A percentile compares a stretch with the other conserved stretches of the same genome.
Evolutionary conservation across 2,329 filamentous ascomycete genomes (phyloP).

Genomic region (Fusarium sp.): DNA sequence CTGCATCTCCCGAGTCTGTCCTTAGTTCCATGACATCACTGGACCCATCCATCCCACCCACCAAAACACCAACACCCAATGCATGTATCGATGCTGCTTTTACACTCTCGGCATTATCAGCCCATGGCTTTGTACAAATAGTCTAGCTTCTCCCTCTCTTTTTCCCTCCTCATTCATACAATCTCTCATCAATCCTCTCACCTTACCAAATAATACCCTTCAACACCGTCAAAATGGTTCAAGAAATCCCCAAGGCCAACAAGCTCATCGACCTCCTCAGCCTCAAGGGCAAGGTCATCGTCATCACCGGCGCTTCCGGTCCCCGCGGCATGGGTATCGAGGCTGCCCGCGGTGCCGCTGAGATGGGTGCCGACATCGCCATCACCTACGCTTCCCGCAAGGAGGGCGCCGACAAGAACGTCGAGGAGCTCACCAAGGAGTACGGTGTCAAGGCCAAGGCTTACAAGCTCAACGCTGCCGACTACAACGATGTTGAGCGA

Average conservation of each 20-base stretch:
- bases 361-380: conserved; percentile 77
- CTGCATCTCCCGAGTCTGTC: not conserved
- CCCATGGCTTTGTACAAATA: conserved; percentile 27
- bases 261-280: conserved; percentile 75
- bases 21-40: conserved; percentile 44
- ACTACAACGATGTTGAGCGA: conserved; percentile 63
- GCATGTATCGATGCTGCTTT: conserved; percentile 17
- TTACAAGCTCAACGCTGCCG: conserved; percentile 69
- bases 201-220: not conserved
- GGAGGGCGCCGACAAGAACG: conserved; percentile 74
- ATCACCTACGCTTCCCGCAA: conserved; percentile 79
- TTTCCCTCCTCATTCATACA: conserved; percentile 10
- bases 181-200: not conserved
- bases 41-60: conserved; percentile 37
- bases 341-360: conserved; percentile 75
- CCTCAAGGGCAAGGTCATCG: conserved; percentile 77
- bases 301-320: conserved; percentile 76
- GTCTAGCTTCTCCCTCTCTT: conserved; percentile 6
- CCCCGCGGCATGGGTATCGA: conserved; percentile 78
- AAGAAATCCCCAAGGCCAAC: conserved; percentile 66
- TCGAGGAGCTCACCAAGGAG: conserved; percentile 70
- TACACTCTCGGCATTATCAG: conserved; percentile 6
- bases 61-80: conserved; percentile 8
- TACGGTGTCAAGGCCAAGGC: conserved; percentile 76
- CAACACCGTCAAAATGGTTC: conserved; percentile 59